Evolutionary conservation across 768 basidiomycete species (phyloP), one percentile per base, ranked within the genome.

Genomic region (Pisolithus sp.): DNA sequence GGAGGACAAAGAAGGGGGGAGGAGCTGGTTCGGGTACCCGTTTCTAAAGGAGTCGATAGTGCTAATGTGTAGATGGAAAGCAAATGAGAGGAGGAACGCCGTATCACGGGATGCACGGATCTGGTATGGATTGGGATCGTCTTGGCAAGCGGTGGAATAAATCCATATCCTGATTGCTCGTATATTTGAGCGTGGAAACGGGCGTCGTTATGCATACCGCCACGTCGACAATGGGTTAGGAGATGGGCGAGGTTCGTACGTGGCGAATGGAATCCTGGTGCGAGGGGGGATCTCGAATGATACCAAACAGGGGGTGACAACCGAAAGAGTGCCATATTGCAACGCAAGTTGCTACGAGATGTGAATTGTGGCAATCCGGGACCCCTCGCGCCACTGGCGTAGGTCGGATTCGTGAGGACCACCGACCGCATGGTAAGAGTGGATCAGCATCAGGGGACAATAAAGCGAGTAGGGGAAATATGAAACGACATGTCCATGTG

Each of bases 101-200:
- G 30, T 20, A 20, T 37, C 31, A 47, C 31, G 46, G 46, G 46
- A 31, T 9, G 18, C 6, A 26, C 44, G 44, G 44, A 46, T 17
- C 24, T 18, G 40, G 40, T 41, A 41, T 18, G 18, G 40, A 41
- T 13, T 15, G 9, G 44, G 44, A n/a, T 17, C 30, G 24, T 46
- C 41, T 42, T 42, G 41, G 44, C 26, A 31, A 5, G 44, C 24
- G 24, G 44, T 15, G 24, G 24, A 10, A 46, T 5, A 20, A 42
- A 9, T 13, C 41, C 34, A 34, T 34, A 34, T 34, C 34, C 34
- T 34, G 34, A 15, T 18, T 41, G 40, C 40, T 41, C 18, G 40
- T 23, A 41, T 41, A 41, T 41, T 41, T 23, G 43, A 26, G 40
- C 45, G n/a, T 46, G 45, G 45, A 46, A 47, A 47, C 46, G 46